Conservation (phyloP, 2,329 filamentous ascomycete species). For the Diaporthe nobilis region DNA sequence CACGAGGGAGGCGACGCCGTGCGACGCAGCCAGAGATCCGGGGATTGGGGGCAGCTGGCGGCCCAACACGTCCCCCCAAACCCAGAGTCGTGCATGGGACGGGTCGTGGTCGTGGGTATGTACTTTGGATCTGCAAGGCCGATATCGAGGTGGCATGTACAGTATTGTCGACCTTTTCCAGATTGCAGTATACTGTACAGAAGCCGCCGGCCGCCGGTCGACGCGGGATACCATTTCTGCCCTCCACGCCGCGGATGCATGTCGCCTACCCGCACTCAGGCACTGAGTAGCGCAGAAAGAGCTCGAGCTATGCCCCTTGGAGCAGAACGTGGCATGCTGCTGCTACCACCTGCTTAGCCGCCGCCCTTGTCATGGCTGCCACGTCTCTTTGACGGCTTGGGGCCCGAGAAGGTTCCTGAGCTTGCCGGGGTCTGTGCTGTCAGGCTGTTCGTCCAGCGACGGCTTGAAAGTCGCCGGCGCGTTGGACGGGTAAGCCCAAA, state of each 20-base stretch:
- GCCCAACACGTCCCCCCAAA: slow-evolving; percentile 33
- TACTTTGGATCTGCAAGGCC: slow-evolving; percentile 26
- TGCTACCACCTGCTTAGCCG: not conserved
- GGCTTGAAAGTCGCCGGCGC: not conserved
- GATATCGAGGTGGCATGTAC: slow-evolving; percentile 11
- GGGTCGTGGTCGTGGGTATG: slow-evolving; percentile 2
- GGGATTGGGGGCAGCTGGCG: slow-evolving; percentile 30
- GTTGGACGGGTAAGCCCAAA: slow-evolving; percentile 4
- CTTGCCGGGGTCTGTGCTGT: slow-evolving; percentile 16
- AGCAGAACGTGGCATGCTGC: slow-evolving; percentile 21
- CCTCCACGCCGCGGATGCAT: slow-evolving; percentile 29
- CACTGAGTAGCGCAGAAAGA: slow-evolving; percentile 25
- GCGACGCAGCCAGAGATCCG: slow-evolving; percentile 22
- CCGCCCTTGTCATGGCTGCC: slow-evolving; percentile 18
- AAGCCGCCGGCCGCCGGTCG: slow-evolving; percentile 24
- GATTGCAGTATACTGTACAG: not conserved
- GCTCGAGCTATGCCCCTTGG: slow-evolving; percentile 9
- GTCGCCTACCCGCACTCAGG: slow-evolving; percentile 31
- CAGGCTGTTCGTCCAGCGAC: slow-evolving; percentile 1
- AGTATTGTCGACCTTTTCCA: slow-evolving; percentile 5
- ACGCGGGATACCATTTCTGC: slow-evolving; percentile 27
- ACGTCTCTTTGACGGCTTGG: not conserved
- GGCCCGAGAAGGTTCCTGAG: slow-evolving; percentile 27
- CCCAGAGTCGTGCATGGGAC: slow-evolving; percentile 21
- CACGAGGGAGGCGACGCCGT: slow-evolving; percentile 27